Evolutionary conservation across 2,329 filamentous ascomycete species (phyloP).

Genomic region (Clarireedia monteithiana): DNA sequence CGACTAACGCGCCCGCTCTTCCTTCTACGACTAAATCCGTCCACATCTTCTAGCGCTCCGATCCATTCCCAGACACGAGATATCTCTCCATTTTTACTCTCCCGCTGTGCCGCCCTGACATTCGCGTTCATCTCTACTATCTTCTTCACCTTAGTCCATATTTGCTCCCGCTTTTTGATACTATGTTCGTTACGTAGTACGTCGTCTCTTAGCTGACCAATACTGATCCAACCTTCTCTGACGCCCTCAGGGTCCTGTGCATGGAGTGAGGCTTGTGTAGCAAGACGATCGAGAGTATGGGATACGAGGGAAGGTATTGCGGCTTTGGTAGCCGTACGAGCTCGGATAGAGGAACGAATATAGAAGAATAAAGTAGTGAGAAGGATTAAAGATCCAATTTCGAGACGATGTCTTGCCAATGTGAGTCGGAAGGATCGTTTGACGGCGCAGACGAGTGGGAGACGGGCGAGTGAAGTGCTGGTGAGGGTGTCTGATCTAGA

Average conservation of each 20-base stretch:
- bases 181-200: conserved; percentile 77
- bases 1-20: conserved; percentile 39
- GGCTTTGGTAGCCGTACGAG: conserved; percentile 56
- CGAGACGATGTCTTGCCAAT: conserved; percentile 79
- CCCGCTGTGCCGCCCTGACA: conserved; percentile 66
- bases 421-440: conserved; percentile 69
- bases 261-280: conserved; percentile 76
- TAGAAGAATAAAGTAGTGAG: conserved; percentile 49
- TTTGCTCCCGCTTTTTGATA: conserved; percentile 63
- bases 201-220: conserved; percentile 86
- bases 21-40: conserved; percentile 33
- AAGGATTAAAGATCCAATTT: conserved; percentile 61
- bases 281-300: conserved; percentile 75
- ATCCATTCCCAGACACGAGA: conserved; percentile 66
- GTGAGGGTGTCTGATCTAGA: conserved; percentile 70
- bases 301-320: conserved; percentile 73
- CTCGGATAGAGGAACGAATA: conserved; percentile 53
- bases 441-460: conserved; percentile 80
- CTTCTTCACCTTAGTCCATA: conserved; percentile 76
- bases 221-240: conserved; percentile 72
- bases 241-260: conserved; percentile 52
- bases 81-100: conserved; percentile 58
- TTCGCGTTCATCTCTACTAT: conserved; percentile 95
- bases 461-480: conserved; percentile 82
- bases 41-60: conserved; percentile 40